These are phyloP conservation scores for Hypomyces perniciosus DNA, from an alignment of 2,329 filamentous ascomycete genomes.

Conservation along the genomic window DNA sequence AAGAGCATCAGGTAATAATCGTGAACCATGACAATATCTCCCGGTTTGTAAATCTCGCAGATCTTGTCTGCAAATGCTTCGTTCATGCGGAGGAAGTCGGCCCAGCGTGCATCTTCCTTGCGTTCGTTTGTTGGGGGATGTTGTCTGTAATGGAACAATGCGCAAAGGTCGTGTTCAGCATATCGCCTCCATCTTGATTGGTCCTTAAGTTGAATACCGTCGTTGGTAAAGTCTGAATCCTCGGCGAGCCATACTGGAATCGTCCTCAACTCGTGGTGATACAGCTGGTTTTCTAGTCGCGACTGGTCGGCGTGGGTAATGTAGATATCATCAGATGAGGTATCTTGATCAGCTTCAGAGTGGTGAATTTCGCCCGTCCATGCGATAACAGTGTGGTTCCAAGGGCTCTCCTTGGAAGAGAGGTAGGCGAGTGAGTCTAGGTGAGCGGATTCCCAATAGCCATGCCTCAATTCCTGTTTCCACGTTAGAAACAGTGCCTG, in stretches of 20 bases:
- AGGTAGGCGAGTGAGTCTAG: conserved; percentile 87
- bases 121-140: conserved; percentile 81
- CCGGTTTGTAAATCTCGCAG: conserved; percentile 78
- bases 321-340: conserved; percentile 19
- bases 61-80: conserved; percentile 85
- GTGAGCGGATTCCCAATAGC: conserved; percentile 79
- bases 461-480: conserved; percentile 29
- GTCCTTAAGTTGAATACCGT: conserved; percentile 62
- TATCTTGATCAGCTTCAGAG: background rate
- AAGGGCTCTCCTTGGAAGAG: conserved; percentile 65
- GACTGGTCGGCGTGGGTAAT: conserved; percentile 59
- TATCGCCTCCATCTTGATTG: conserved; percentile 83
- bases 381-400: conserved; percentile 86
- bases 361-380: conserved; percentile 83
- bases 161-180: conserved; percentile 85
- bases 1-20: conserved; percentile 90
- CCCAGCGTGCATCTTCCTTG: conserved; percentile 74
- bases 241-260: conserved; percentile 86
- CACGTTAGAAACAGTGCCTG: too few relatives aligned
- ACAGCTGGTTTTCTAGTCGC: conserved; percentile 66
- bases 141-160: conserved; percentile 91
- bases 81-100: conserved; percentile 91
- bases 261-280: conserved; percentile 66
- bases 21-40: conserved; percentile 85
- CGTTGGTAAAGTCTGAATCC: conserved; percentile 53